Conservation (phyloP, 805 yeast species). For the Priceomyces haplophilus region DNA sequence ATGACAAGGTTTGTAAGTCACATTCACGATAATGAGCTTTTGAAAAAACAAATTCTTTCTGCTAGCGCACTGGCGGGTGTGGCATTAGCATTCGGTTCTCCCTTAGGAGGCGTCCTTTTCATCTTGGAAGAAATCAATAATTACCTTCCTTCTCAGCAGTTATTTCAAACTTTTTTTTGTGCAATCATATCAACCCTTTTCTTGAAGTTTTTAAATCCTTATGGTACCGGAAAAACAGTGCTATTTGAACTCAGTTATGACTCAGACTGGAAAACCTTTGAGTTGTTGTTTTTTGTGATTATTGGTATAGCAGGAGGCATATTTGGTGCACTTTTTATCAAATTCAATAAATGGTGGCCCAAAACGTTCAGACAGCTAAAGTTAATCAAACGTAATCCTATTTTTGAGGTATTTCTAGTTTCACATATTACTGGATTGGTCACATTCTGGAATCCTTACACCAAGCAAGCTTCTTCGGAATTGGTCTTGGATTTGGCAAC, state of each 20-base stretch:
- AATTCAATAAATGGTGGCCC: constrained; percentile 47
- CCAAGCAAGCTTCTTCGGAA: constrained; percentile 49
- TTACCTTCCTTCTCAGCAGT: constrained; percentile 51
- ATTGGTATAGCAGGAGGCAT: constrained; percentile 54
- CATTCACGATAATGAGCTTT: constrained; percentile 46
- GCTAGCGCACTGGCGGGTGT: constrained; percentile 61
- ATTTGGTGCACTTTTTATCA: constrained; percentile 50
- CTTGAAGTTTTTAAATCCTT: constrained; percentile 52
- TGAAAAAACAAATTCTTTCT: constrained; percentile 50
- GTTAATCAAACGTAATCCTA: constrained; percentile 37
- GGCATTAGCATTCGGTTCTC: constrained; percentile 59
- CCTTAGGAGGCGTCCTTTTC: constrained; percentile 57
- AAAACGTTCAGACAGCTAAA: constrained; percentile 30
- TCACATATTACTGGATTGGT: constrained; percentile 45
- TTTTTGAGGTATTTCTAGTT: constrained; percentile 44
- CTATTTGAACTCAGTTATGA: constrained; percentile 49
- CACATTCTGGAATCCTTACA: constrained; percentile 48
- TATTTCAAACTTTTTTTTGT: constrained; percentile 54
- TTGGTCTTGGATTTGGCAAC: constrained; percentile 48
- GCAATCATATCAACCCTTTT: constrained; percentile 53
- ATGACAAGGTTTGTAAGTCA: constrained; percentile 45
- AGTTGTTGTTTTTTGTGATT: constrained; percentile 42
- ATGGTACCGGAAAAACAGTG: constrained; percentile 58
- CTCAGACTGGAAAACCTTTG: constrained; percentile 52
- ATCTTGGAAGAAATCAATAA: constrained; percentile 56